Conservation (phyloP, 768 basidiomycete species). For the Dictyophora rubrovolvata region DNA sequence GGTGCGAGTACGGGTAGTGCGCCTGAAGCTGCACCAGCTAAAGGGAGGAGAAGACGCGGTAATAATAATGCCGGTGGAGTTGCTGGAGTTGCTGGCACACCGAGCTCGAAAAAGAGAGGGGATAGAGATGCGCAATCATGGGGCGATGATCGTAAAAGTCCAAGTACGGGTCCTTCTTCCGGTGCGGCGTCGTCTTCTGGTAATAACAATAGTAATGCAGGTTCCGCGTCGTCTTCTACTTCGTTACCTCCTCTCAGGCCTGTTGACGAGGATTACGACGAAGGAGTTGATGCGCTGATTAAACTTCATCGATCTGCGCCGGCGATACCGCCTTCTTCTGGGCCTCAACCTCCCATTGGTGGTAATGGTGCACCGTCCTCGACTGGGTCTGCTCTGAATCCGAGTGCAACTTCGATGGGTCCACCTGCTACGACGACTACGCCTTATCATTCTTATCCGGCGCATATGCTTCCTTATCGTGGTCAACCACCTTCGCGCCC, state of each 20-base stretch:
- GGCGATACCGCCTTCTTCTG: background rate
- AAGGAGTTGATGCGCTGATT: constrained; percentile 82
- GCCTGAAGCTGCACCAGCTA: background rate
- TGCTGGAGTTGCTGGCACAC: background rate
- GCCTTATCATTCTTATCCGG: background rate
- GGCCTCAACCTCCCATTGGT: no score
- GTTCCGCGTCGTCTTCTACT: constrained; percentile 19
- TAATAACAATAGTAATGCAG: constrained; percentile 4
- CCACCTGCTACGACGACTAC: background rate
- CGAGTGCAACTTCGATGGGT: background rate
- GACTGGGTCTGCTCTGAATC: background rate
- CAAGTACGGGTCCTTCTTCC: constrained; percentile 14
- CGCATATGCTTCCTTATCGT: constrained; percentile 1
- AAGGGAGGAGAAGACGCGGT: constrained; percentile 18
- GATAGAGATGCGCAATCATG: constrained; percentile 13
- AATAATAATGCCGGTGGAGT: constrained; percentile 2
- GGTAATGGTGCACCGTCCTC: no score
- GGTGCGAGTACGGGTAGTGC: constrained; percentile 3
- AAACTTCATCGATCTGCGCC: constrained; percentile 39
- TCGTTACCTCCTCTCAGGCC: constrained; percentile 47
- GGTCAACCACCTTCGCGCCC: constrained; percentile 17
- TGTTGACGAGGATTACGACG: constrained; percentile 92
- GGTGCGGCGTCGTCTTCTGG: constrained; percentile 25
- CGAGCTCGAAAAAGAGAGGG: constrained; percentile 21
- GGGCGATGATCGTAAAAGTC: constrained; percentile 4